These are phyloP conservation scores for Blastocystis sp. DNA, from an alignment of 352 stramenopile genomes.

Conservation along the genomic window DNA sequence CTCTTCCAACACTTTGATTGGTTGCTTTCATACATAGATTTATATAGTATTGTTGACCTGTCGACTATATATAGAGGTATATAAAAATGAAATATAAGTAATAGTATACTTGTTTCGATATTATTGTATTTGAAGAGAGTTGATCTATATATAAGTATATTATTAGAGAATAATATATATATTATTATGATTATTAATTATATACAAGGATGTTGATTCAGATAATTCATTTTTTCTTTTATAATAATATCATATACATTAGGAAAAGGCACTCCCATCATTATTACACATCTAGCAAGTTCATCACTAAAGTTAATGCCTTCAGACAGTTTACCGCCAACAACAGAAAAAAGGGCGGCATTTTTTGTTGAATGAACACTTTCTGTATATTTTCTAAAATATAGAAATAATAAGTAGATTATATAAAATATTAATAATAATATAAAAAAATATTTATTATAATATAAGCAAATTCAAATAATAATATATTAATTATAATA, in stretches of 20 bases:
- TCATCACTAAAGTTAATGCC: conserved; percentile 98
- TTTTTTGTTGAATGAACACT: conserved; percentile 44
- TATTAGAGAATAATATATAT: too few species aligned
- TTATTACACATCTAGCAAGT: conserved; percentile 78
- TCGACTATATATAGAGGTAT: too few species aligned
- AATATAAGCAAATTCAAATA: too few species aligned
- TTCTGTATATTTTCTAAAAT: conserved; percentile 23
- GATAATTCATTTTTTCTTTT: conserved; percentile 80
- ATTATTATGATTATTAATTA: too few species aligned
- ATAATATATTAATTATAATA: too few species aligned
- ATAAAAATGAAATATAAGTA: too few species aligned
- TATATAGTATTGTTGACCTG: conserved; percentile 74
- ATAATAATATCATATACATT: conserved; percentile 81
- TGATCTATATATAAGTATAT: too few species aligned
- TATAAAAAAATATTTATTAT: conserved; percentile 57
- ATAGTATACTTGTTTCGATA: too few species aligned
- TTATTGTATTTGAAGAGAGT: too few species aligned
- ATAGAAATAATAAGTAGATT: conserved; percentile 19
- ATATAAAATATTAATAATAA: conserved; percentile 54
- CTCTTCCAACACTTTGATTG: conserved; percentile 91
- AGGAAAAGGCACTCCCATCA: conserved; percentile 89
- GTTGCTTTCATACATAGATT: conserved; percentile 94
- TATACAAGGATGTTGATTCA: conserved; percentile 51
- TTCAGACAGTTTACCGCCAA: conserved; percentile 95
- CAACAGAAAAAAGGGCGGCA: conserved; percentile 76